Percentiles rank a stretch among this genome's conserved stretches.
Conservation (phyloP, 2,329 filamentous ascomycete species). For the Venturia oleaginea region DNA sequence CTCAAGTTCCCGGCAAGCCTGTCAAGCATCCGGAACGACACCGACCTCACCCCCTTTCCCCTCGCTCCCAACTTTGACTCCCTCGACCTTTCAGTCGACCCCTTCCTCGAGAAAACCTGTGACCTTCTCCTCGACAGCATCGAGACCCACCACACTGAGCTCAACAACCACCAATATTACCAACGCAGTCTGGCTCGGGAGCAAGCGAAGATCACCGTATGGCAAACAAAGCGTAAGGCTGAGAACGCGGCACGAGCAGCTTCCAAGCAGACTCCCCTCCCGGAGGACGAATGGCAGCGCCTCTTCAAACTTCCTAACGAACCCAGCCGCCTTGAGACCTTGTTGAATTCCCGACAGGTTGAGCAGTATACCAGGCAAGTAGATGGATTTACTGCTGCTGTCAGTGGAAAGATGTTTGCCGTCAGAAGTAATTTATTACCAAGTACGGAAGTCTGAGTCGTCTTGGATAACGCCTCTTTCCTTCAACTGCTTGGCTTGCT, state of each 20-base stretch:
- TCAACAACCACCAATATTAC: conserved; percentile 99
- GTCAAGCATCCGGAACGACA: conserved; percentile 62
- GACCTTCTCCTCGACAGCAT: conserved; percentile 94
- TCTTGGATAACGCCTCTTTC: neutral
- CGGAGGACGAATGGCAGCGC: conserved; percentile 97
- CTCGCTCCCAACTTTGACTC: conserved; percentile 83
- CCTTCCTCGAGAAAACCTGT: conserved; percentile 96
- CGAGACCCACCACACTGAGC: conserved; percentile 94
- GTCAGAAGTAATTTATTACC: conserved; percentile 64
- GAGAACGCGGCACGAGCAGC: conserved; percentile 81
- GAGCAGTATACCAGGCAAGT: conserved; percentile 98
- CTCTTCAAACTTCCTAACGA: conserved; percentile 97
- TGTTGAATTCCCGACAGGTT: conserved; percentile 91
- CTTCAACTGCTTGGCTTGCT: neutral
- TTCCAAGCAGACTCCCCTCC: conserved; percentile 79
- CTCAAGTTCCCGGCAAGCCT: conserved; percentile 71
- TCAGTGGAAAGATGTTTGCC: conserved; percentile 96
- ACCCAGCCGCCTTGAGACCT: conserved; percentile 83
- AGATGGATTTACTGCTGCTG: conserved; percentile 85
- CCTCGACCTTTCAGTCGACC: conserved; percentile 89
- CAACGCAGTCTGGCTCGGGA: conserved; percentile 88
- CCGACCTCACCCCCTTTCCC: conserved; percentile 48
- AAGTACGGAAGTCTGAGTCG: conserved; percentile 31
- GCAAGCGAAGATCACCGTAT: conserved; percentile 91
- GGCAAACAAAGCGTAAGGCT: conserved; percentile 93